Evolutionary conservation across 2,329 filamentous ascomycete genomes (phyloP), one percentile per base, ranked within the genome.

Genomic region (Sclerotinia glacialis): DNA sequence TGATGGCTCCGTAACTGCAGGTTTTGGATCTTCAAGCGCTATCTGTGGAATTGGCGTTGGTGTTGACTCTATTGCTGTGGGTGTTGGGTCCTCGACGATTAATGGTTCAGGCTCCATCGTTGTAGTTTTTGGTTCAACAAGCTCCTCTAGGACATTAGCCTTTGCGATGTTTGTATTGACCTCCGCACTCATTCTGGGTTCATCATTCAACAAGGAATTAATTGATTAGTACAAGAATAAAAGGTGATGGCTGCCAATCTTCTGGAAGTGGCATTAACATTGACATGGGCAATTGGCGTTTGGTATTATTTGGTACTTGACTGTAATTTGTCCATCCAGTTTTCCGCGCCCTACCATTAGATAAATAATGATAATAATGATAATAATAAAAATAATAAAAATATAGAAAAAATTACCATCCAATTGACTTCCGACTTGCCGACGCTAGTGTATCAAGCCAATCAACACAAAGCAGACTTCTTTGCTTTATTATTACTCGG

Each of bases 171-270:
- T 66, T 21, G 56, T 23, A 28, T 52, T 23, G 46, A 28, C 16
- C 53, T 66, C 54, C 8, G 55, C 21, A 28, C 46, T 61, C 64
- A 61, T 66, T 44, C 7, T 53, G 21, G 1, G 12, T 42, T 53
- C 6, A 23, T 26, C 46, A 12, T 37, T 49, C n/a, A 28, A 34
- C 23, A 23, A 60, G 34, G 56, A 11, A 60, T 47, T 34, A 31
- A n/a, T 44, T 31, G 6, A 40, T 40, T 5, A 40, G 40, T 31
- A 60, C 11, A 8, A 1, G 40, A 34, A 34, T 42, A 31, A n/a
- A 31, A 31, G 2, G 21, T 16, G 3, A 1, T n/a, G 14, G 53
- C 31, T 9, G 53, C 31, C 11, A 40, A 53, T 53, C 28, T 34
- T 53, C 14, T 28, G 28, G 50, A 28, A 31, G 8, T 28, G 18